Base-by-base conservation (phyloP, 176 grass and related monocot species). In the Rhynchospora pubera region DNA sequence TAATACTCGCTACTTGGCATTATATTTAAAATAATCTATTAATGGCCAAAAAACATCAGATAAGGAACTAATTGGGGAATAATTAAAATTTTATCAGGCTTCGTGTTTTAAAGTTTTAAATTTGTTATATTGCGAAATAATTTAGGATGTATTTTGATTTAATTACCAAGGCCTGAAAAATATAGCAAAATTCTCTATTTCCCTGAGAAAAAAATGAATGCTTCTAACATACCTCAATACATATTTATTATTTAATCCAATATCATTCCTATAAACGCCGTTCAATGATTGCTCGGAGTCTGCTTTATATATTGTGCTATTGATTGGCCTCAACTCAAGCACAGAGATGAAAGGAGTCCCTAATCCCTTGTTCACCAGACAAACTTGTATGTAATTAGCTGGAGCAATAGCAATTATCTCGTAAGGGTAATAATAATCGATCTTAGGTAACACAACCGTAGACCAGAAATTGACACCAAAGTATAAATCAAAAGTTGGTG, bases 301-400 rank as follows among this genome's bases (percentile, higher is more conserved):
- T 60, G 19, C 47, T 12, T 66, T 0, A 58, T 83, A 88, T 0
- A 81, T 4, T 6, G 12, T 23, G 5, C 0, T 42, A 6, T 0
- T 45, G 3, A 85, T 66, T 1, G 16, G 56, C 69, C 85, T 74
- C 44, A 87, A 65, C 21, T 87, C 77, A 24, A 90, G 8, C 0
- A 2, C 11, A 0, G 90, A 89, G 23, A 91, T 68, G 77, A 91
- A 91, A 43, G 87, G 87, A 57, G 82, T 79, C 4, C 90, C 90
- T n/a, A n/a, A 0, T 1, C 81, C 90, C 1, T 68, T 89, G 26
- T 91, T 85, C 1, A 91, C 13, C 1, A 91, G 28, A 65, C 90
- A 91, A 59, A 85, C 44, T 23, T 85, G 60, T 16, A 80, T 60
- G 62, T 32, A 48, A 19, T 77, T 9, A 0, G 75, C 71, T 11